Conservation (phyloP, 441 rosid genomes). For the Jatropha multifida region DNA sequence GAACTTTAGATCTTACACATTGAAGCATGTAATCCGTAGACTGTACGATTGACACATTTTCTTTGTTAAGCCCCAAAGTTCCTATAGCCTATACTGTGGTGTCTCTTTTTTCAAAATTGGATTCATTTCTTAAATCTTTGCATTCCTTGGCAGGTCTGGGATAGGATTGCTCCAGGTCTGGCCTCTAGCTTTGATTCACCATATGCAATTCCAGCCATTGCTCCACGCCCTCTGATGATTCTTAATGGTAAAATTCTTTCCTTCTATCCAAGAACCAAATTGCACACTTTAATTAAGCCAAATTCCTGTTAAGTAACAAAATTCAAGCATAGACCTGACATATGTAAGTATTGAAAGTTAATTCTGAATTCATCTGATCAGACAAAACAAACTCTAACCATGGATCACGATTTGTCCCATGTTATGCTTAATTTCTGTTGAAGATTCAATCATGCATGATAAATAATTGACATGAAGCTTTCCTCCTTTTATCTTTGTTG, state of each 20-base stretch:
- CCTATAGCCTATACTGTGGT: neutral
- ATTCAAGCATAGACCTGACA: neutral
- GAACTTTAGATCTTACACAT: slow-evolving; percentile 1
- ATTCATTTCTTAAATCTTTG: slow-evolving; percentile 16
- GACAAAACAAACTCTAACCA: neutral
- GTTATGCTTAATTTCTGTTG: neutral
- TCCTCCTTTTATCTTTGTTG: neutral
- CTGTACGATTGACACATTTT: neutral
- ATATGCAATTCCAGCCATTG: slow-evolving; percentile 63
- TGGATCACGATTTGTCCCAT: neutral
- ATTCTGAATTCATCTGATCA: neutral
- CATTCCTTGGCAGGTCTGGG: slow-evolving; percentile 71
- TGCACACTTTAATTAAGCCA: neutral
- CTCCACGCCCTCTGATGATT: slow-evolving; percentile 75
- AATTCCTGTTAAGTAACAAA: neutral
- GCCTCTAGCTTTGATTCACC: slow-evolving; percentile 79
- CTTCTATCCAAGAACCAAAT: neutral
- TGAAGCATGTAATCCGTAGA: slow-evolving; percentile 7
- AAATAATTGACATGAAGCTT: neutral
- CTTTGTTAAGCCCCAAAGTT: neutral
- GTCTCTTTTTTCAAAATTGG: slow-evolving; percentile 1
- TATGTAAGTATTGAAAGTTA: neutral
- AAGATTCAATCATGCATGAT: neutral
- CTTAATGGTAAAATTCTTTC: slow-evolving; percentile 50
- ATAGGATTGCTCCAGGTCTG: slow-evolving; percentile 89